Conservation (phyloP, 805 yeast genomes). For the Lipomyces mesembrius region DNA sequence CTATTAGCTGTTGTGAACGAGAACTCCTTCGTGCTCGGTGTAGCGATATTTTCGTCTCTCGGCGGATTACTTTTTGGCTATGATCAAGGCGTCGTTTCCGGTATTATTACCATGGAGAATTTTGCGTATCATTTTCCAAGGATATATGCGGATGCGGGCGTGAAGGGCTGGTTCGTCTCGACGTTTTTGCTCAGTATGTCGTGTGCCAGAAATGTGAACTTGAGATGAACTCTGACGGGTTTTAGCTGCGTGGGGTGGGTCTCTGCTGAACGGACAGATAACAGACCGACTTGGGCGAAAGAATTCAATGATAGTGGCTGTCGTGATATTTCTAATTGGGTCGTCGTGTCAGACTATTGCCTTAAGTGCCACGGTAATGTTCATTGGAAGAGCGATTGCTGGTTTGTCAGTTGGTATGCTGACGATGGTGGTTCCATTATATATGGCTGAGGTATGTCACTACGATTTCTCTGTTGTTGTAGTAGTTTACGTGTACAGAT, state of each 20-base stretch:
- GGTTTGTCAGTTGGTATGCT: constrained; percentile 61
- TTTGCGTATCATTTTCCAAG: constrained; percentile 36
- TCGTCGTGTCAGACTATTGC: constrained; percentile 41
- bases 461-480: constrained; percentile 49
- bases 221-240: background rate
- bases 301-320: constrained; percentile 31
- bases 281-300: constrained; percentile 34
- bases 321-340: constrained; percentile 32
- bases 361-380: constrained; percentile 42
- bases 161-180: constrained; percentile 37
- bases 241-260: constrained; percentile 36
- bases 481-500: constrained; percentile 45
- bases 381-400: constrained; percentile 58
- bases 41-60: constrained; percentile 42
- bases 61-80: constrained; percentile 44
- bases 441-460: constrained; percentile 53
- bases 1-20: constrained; percentile 8
- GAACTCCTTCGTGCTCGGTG: constrained; percentile 38
- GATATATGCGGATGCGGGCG: constrained; percentile 31
- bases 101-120: constrained; percentile 39
- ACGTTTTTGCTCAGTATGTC: constrained; percentile 30
- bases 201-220: background rate
- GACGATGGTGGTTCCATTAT: constrained; percentile 53
- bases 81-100: constrained; percentile 43
- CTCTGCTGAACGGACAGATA: constrained; percentile 27